Conservation (phyloP, 768 basidiomycete species). For the Podaxis mareebaensis region DNA sequence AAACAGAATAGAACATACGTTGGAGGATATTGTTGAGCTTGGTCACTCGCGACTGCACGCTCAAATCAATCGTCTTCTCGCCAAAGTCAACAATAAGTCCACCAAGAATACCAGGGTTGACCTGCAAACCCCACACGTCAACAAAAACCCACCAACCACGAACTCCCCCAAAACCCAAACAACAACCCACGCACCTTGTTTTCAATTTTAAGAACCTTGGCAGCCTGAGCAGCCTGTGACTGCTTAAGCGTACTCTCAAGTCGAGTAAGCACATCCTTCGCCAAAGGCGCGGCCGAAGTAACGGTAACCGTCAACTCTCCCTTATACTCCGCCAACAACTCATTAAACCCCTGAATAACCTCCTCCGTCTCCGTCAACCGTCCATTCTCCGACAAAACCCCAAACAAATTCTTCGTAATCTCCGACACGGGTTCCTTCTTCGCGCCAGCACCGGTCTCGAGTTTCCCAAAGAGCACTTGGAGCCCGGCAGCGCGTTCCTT, state of each 20-base stretch:
- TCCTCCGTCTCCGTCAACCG: constrained; percentile 80
- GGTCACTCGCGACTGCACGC: constrained; percentile 90
- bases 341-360: constrained; percentile 90
- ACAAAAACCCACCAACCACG: not conserved
- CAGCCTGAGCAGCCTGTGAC: constrained; percentile 80
- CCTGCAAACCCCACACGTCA: constrained; percentile 43
- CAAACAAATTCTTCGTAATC: constrained; percentile 90
- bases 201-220: constrained; percentile 84
- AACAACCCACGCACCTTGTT: constrained; percentile 70
- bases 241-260: constrained; percentile 87
- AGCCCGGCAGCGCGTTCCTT: constrained; percentile 76
- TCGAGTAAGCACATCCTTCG: constrained; percentile 71
- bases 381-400: constrained; percentile 90
- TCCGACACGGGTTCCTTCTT: constrained; percentile 82
- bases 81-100: constrained; percentile 96
- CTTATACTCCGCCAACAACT: constrained; percentile 83
- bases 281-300: constrained; percentile 82
- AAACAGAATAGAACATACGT: constrained; percentile 49
- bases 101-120: constrained; percentile 89
- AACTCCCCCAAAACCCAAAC: not conserved
- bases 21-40: constrained; percentile 89
- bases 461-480: constrained; percentile 61
- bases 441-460: constrained; percentile 51
- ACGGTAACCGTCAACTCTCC: constrained; percentile 93
- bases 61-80: constrained; percentile 97